These are phyloP conservation scores for Umbelopsis sp. DNA, from an alignment of 192 early-diverging fungal genomes.

Conservation along the genomic window DNA sequence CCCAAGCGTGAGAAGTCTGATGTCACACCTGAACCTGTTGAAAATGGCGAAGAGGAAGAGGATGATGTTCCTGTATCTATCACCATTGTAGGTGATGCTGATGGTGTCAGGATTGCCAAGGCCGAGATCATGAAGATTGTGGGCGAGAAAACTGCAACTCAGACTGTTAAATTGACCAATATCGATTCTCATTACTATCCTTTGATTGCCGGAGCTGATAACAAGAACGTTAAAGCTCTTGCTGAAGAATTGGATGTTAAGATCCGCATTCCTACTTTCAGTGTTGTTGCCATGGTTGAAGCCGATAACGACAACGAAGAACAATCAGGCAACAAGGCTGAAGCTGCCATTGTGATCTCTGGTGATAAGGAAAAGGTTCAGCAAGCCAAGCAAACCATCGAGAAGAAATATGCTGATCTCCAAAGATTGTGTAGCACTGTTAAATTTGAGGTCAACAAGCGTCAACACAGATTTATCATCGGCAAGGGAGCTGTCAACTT, in stretches of 20 bases:
- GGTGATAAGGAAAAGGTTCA: slow-evolving; percentile 79
- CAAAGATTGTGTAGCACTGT: slow-evolving; percentile 66
- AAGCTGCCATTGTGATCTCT: slow-evolving; percentile 66
- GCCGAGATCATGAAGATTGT: slow-evolving; percentile 84
- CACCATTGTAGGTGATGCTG: slow-evolving; percentile 82
- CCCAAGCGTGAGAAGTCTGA: slow-evolving; percentile 59
- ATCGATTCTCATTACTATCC: slow-evolving; percentile 78
- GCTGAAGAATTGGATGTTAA: slow-evolving; percentile 64
- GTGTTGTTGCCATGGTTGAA: slow-evolving; percentile 39
- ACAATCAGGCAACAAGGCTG: slow-evolving; percentile 19
- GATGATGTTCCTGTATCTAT: slow-evolving; percentile 69
- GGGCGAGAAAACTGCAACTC: slow-evolving; percentile 72
- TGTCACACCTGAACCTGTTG: slow-evolving; percentile 24
- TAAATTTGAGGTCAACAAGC: slow-evolving; percentile 79
- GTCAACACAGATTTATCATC: slow-evolving; percentile 91
- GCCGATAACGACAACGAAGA: slow-evolving; percentile 46
- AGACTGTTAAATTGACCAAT: slow-evolving; percentile 63
- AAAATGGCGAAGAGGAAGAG: slow-evolving; percentile 54
- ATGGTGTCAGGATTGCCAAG: slow-evolving; percentile 82
- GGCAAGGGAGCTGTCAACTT: slow-evolving; percentile 79
- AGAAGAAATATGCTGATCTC: slow-evolving; percentile 62
- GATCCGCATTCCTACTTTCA: slow-evolving; percentile 75
- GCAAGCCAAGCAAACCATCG: slow-evolving; percentile 64
- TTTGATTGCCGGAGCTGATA: slow-evolving; percentile 82
- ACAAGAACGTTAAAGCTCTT: slow-evolving; percentile 60